Base-by-base conservation (phyloP, 495 filamentous ascomycete genomes). In the Usnea hakonensis region DNA sequence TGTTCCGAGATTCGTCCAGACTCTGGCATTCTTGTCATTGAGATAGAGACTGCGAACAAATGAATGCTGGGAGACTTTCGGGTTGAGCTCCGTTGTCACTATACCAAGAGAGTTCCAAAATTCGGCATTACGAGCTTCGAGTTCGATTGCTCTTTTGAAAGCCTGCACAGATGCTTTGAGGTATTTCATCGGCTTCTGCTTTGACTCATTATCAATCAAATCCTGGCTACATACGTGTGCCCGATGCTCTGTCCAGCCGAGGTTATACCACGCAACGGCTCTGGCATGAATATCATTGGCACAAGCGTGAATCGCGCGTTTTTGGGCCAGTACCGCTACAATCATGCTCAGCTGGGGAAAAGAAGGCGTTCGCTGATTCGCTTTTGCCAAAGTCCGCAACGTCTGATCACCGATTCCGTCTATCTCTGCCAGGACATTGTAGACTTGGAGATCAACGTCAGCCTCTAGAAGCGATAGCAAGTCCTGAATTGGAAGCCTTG, bases 51-150 rank as follows among this genome's bases (percentile, higher is more conserved):
- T 92, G 60, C 94, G 81, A n/a, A 97, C 88, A 65, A 99, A 90
- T 0, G 94, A 82, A 74, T 99, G 94, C 73, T 99, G 94, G 0
- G 95, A 85, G 3, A 97, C 89, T 61, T 88, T 87, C 0, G 90
- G 87, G 69, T 90, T 96, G 68, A 96, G 77, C 41, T 78, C 81
- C 48, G 87, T 89, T 3, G 94, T 97, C 19, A 88, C 89, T 9
- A 97, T 90, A 26, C 93, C 94, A 26, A 99, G 82, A 4, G 94
- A 85, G 71, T 96, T 97, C 94, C 94, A 99, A 73, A 97, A 99
- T 68, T 99, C 94, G 0, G 91, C 78, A 69, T 97, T 99, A 35
- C 91, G 89, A 9, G 95, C 88, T 71, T 99, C 94, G 3, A 97
- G 76, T 73, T 97, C 95, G 69, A 99, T 97, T 5, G 95, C 89